A percentile compares a stretch with the other conserved stretches of the same genome.
phyloP scores from a whole-genome alignment of 2,329 filamentous ascomycete genomes.

The Diaporthe citrichinensis region DNA sequence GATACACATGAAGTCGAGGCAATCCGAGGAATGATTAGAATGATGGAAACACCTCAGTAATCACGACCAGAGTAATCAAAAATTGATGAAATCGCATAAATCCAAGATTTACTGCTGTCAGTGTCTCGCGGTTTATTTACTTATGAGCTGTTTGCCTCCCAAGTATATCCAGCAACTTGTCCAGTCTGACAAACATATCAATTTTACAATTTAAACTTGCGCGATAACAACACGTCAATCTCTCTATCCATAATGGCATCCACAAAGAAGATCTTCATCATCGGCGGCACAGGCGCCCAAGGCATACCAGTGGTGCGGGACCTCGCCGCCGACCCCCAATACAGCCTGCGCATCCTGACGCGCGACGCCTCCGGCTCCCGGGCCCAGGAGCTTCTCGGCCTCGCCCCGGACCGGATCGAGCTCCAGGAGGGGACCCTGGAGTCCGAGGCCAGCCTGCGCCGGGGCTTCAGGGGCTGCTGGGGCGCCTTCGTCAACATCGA shows the following conservation, averaged over 20 bases:
- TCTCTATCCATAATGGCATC: background rate
- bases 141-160: background rate
- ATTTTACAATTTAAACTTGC: background rate
- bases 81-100: background rate
- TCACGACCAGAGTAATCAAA: background rate
- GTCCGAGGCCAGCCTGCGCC: conserved; percentile 59
- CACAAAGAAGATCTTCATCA: conserved; percentile 51
- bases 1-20: background rate
- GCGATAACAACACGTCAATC: too few relatives aligned
- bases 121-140: too few relatives aligned
- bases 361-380: conserved; percentile 58
- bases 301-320: conserved; percentile 62
- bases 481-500: conserved; percentile 49
- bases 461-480: conserved; percentile 59
- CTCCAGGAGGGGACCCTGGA: conserved; percentile 63
- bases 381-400: conserved; percentile 57
- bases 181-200: background rate
- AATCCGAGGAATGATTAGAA: background rate
- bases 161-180: background rate
- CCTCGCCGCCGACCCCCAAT: conserved; percentile 57
- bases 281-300: conserved; percentile 67
- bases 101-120: too few relatives aligned
- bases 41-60: background rate
- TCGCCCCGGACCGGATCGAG: conserved; percentile 58
- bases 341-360: conserved; percentile 63